Evolutionary conservation across 257 asterid species (phyloP).

Genomic region (Scutellaria galericulata): DNA sequence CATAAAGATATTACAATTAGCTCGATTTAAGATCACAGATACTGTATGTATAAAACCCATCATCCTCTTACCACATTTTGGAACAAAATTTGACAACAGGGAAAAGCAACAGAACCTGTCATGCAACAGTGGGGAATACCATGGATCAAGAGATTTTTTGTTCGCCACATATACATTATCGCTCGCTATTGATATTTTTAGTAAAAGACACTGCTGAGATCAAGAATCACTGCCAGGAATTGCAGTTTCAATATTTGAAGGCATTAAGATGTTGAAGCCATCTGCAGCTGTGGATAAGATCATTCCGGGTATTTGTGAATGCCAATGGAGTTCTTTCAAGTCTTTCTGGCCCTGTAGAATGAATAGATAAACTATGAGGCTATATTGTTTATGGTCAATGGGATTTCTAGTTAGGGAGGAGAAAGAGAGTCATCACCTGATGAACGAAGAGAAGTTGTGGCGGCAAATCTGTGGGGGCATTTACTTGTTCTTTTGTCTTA

Average conservation of each 20-base stretch:
- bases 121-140: not conserved
- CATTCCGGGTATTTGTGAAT: constrained; percentile 94
- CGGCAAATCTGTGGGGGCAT: constrained; percentile 87
- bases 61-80: not conserved
- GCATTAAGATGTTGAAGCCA: constrained; percentile 84
- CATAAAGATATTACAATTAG: not conserved
- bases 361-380: not conserved
- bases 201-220: not conserved
- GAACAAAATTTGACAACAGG: not conserved
- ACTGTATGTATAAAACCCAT: not conserved
- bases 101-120: constrained; percentile 4
- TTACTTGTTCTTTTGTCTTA: constrained; percentile 65
- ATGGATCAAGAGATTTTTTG: not conserved
- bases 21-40: not conserved
- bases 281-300: constrained; percentile 87
- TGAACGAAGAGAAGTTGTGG: constrained; percentile 96
- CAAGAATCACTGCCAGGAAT: constrained; percentile 36
- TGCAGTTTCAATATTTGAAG: constrained; percentile 70
- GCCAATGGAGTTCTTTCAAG: constrained; percentile 97
- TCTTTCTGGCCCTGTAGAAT: constrained; percentile 88
- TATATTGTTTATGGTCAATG: not conserved
- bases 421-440: constrained; percentile 59
- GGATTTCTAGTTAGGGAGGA: not conserved
- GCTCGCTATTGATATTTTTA: not conserved
- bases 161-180: constrained; percentile 1